Evolutionary conservation across 1,284 basidiomycete species (phyloP).

Genomic region (Trichosporon asahii): DNA sequence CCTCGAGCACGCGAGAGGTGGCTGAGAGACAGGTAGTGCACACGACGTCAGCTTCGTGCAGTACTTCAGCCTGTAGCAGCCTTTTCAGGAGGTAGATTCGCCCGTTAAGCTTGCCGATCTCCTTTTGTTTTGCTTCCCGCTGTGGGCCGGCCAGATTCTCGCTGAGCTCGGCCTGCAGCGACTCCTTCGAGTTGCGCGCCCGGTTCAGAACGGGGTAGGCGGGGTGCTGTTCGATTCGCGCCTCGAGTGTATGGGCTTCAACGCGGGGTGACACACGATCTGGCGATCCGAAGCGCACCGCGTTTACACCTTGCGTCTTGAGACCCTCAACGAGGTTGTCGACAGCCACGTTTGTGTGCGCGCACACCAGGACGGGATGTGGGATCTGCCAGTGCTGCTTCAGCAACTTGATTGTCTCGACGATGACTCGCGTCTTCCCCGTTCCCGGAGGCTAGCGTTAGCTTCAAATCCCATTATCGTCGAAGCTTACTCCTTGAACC

Average conservation of each 20-base stretch:
- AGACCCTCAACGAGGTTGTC: slow-evolving; percentile 80
- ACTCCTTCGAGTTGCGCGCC: slow-evolving; percentile 60
- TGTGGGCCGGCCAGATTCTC: slow-evolving; percentile 26
- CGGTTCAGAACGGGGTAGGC: slow-evolving; percentile 55
- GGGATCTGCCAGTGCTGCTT: slow-evolving; percentile 78
- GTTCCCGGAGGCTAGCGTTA: slow-evolving; percentile 79
- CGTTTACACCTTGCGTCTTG: slow-evolving; percentile 60
- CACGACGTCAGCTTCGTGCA: slow-evolving; percentile 68
- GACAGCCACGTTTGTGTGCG: slow-evolving; percentile 92
- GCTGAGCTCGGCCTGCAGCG: slow-evolving; percentile 52
- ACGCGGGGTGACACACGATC: slow-evolving; percentile 63
- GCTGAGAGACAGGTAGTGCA: slow-evolving; percentile 79
- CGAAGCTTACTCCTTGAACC: slow-evolving; percentile 72
- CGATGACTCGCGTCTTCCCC: slow-evolving; percentile 88
- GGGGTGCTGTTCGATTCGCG: slow-evolving; percentile 63
- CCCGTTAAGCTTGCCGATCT: slow-evolving; percentile 54
- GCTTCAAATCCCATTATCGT: background rate
- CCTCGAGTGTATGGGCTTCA: slow-evolving; percentile 63
- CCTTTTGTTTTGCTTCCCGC: slow-evolving; percentile 39
- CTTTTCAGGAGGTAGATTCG: slow-evolving; percentile 30
- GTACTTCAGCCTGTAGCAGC: slow-evolving; percentile 55
- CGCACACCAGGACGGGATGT: slow-evolving; percentile 79
- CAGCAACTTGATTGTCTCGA: slow-evolving; percentile 75
- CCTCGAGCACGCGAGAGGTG: slow-evolving; percentile 53
- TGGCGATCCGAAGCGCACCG: slow-evolving; percentile 69